Conservation (phyloP, 306 rosid species). For the Canavalia ensiformis region DNA sequence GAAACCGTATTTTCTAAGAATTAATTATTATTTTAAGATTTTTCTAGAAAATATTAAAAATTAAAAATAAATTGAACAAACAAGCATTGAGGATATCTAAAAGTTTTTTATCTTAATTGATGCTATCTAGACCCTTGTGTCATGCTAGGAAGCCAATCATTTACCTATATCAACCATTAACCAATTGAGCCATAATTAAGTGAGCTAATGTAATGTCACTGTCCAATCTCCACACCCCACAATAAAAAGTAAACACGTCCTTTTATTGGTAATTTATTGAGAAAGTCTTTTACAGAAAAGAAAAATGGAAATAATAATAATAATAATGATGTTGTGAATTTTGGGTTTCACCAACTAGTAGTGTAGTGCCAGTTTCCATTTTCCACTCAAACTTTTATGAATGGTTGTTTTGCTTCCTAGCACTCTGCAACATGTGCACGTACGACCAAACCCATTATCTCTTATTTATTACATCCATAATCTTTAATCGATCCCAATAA, state of each 20-base stretch:
- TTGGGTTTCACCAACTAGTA: slow-evolving; percentile 13
- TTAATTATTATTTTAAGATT: neutral
- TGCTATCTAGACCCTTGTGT: neutral
- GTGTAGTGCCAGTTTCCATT: slow-evolving; percentile 8
- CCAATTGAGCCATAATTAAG: slow-evolving; percentile 10
- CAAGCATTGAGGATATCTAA: neutral
- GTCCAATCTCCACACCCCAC: slow-evolving; percentile 13
- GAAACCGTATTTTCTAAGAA: neutral
- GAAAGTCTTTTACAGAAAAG: neutral
- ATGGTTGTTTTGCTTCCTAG: neutral
- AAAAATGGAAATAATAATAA: no score
- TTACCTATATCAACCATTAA: neutral
- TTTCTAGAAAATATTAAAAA: neutral
- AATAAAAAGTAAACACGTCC: neutral
- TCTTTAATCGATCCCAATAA: neutral
- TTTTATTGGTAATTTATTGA: slow-evolving; percentile 1
- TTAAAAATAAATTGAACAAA: neutral
- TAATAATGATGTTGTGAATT: neutral
- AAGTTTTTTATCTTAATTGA: neutral
- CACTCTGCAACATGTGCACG: slow-evolving; percentile 7
- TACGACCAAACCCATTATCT: slow-evolving; percentile 12
- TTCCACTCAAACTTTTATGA: neutral
- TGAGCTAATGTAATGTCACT: neutral
- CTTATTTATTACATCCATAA: slow-evolving; percentile 25
- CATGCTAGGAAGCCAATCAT: neutral